phyloP scores from a whole-genome alignment of 495 filamentous ascomycete genomes.

The Aspergillus saccharolyticus region DNA sequence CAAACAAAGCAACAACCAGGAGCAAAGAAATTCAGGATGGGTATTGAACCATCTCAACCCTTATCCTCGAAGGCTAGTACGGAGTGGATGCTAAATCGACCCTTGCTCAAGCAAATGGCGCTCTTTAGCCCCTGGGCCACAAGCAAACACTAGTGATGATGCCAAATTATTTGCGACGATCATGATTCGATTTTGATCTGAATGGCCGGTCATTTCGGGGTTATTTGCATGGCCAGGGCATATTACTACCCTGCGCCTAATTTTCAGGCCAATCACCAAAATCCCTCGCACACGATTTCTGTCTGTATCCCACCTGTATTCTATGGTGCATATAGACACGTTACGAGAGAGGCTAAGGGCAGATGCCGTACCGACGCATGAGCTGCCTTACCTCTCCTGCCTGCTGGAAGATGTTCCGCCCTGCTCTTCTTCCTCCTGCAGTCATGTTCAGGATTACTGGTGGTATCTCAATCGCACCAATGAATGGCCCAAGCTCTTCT shows the following conservation, averaged over 20 bases:
- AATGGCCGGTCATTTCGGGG: conserved; percentile 27
- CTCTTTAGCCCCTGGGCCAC: background rate
- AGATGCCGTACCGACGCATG: background rate
- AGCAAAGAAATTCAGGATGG: conserved; percentile 5
- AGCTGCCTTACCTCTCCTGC: background rate
- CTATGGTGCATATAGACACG: conserved; percentile 10
- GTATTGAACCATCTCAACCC: background rate
- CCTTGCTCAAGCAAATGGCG: background rate
- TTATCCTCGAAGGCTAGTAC: background rate
- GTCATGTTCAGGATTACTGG: conserved; percentile 18
- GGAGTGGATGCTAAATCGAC: background rate
- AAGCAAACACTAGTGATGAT: conserved; percentile 9
- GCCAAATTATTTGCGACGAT: conserved; percentile 28
- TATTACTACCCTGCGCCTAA: conserved; percentile 23
- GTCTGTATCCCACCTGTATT: conserved; percentile 29
- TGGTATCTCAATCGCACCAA: conserved; percentile 16
- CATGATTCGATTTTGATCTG: conserved; percentile 18
- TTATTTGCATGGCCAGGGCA: conserved; percentile 27
- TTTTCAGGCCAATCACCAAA: conserved; percentile 33
- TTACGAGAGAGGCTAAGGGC: background rate
- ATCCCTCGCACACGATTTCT: conserved; percentile 27
- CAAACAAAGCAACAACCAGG: conserved; percentile 8
- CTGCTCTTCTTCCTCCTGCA: conserved; percentile 11
- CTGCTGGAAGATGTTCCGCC: background rate
- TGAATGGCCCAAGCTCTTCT: conserved; percentile 36